A percentile compares a stretch with the other conserved stretches of the same genome.
Conservation (phyloP, 2,329 filamentous ascomycete species). For the Paecilomyces variotii region DNA sequence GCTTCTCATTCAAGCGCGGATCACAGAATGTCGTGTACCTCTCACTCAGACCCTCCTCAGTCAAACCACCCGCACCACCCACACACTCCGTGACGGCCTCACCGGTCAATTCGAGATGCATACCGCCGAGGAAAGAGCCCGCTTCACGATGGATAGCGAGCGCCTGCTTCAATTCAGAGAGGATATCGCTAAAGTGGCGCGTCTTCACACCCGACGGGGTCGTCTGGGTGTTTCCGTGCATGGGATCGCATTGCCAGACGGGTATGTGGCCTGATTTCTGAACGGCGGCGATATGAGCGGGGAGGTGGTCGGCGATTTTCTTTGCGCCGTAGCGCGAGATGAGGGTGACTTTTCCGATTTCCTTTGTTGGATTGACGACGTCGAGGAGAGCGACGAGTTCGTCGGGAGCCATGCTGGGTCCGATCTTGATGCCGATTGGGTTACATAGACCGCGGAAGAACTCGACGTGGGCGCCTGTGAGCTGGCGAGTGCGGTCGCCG, state of each 20-base stretch:
- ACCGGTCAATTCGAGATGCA: constrained; percentile 91
- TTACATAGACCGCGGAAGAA: constrained; percentile 96
- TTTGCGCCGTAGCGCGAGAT: constrained; percentile 89
- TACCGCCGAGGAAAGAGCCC: constrained; percentile 80
- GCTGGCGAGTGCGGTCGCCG: constrained; percentile 87
- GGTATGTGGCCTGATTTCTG: constrained; percentile 67
- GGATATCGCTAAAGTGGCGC: constrained; percentile 80
- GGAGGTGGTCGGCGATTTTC: constrained; percentile 68
- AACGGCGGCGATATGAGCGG: constrained; percentile 80
- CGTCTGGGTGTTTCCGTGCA: constrained; percentile 73
- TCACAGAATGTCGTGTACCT: constrained; percentile 98
- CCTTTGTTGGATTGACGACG: constrained; percentile 71
- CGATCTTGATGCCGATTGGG: constrained; percentile 93
- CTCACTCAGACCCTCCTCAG: constrained; percentile 77
- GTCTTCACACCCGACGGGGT: constrained; percentile 82
- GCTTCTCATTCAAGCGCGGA: constrained; percentile 91
- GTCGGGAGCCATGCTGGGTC: constrained; percentile 67
- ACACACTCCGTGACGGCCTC: constrained; percentile 96
- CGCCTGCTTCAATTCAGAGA: constrained; percentile 76
- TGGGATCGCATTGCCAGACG: constrained; percentile 98
- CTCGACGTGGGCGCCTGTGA: constrained; percentile 89
- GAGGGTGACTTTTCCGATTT: constrained; percentile 87
- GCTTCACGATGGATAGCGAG: constrained; percentile 76
- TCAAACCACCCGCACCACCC: constrained; percentile 77
- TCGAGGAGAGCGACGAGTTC: constrained; percentile 76